Conservation (phyloP, 176 grass and related monocot species). For the Chrysopogon serrulatus region DNA sequence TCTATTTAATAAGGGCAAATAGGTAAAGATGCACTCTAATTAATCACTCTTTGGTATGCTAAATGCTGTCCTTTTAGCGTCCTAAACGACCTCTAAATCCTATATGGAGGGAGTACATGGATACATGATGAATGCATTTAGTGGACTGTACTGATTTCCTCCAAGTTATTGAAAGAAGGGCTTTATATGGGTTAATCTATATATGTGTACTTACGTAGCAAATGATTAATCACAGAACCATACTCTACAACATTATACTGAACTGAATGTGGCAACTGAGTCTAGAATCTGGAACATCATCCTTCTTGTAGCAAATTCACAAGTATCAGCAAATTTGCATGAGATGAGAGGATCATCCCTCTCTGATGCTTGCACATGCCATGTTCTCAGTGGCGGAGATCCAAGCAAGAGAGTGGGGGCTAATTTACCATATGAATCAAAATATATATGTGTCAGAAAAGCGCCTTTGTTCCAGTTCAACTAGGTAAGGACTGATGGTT, state of each 20-base stretch:
- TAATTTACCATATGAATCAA: too few species aligned
- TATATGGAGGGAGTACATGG: too few species aligned
- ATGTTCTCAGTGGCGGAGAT: too few species aligned
- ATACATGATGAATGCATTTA: neutral
- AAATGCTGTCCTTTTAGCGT: too few species aligned
- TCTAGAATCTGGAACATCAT: neutral
- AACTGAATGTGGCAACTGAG: neutral
- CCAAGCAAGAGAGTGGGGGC: too few species aligned
- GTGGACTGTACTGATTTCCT: neutral
- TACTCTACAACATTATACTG: neutral
- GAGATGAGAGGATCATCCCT: slow-evolving; percentile 48
- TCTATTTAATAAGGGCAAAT: too few species aligned
- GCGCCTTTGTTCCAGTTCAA: too few species aligned
- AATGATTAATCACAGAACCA: neutral
- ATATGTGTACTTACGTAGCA: neutral
- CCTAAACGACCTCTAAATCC: too few species aligned
- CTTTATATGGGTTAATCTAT: neutral
- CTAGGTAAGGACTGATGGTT: too few species aligned
- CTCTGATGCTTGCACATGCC: slow-evolving; percentile 22
- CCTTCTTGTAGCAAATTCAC: slow-evolving; percentile 38
- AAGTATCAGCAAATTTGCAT: slow-evolving; percentile 44
- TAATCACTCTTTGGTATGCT: too few species aligned
- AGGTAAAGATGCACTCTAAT: too few species aligned
- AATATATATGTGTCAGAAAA: slow-evolving; percentile 33
- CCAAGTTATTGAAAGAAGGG: neutral